Percentiles rank a stretch among this genome's conserved stretches.
Conservation (phyloP, 306 rosid species). For the Castanea crenata region DNA sequence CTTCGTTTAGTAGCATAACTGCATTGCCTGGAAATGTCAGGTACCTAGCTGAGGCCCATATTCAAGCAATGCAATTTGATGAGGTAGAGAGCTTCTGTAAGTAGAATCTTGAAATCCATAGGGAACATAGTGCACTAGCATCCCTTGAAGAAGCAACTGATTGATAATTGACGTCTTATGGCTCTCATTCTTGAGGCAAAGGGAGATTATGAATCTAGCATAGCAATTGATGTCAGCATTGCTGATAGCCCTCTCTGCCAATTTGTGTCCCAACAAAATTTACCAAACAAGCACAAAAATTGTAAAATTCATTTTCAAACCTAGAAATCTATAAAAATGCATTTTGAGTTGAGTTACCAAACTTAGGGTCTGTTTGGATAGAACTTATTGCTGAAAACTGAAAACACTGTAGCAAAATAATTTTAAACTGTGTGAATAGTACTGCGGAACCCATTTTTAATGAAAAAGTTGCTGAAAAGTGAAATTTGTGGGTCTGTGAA, state of each 20-base stretch:
- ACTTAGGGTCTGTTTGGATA: too few relatives aligned
- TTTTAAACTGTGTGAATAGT: too few relatives aligned
- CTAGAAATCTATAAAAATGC: too few relatives aligned
- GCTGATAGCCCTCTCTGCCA: slow-evolving; percentile 4
- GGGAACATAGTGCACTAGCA: slow-evolving; percentile 64
- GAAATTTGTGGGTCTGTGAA: too few relatives aligned
- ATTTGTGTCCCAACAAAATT: too few relatives aligned
- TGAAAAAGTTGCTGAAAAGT: too few relatives aligned
- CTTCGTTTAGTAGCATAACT: slow-evolving; percentile 1
- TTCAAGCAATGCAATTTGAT: slow-evolving; percentile 86
- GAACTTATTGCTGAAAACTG: too few relatives aligned
- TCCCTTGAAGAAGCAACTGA: slow-evolving; percentile 83
- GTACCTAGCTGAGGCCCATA: slow-evolving; percentile 92
- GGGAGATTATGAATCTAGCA: slow-evolving; percentile 72
- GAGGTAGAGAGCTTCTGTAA: slow-evolving; percentile 79
- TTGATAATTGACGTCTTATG: slow-evolving; percentile 54
- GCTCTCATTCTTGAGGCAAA: slow-evolving; percentile 76
- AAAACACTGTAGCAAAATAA: too few relatives aligned
- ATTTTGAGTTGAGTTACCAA: too few relatives aligned
- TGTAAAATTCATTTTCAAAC: too few relatives aligned
- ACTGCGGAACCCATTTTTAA: too few relatives aligned
- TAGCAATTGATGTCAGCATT: slow-evolving; percentile 68
- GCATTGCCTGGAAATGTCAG: slow-evolving; percentile 36
- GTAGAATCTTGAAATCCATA: slow-evolving; percentile 68
- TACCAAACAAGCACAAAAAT: too few relatives aligned